Evolutionary conservation across 1,284 basidiomycete genomes (phyloP).

Genomic region (Ustilago nuda): DNA sequence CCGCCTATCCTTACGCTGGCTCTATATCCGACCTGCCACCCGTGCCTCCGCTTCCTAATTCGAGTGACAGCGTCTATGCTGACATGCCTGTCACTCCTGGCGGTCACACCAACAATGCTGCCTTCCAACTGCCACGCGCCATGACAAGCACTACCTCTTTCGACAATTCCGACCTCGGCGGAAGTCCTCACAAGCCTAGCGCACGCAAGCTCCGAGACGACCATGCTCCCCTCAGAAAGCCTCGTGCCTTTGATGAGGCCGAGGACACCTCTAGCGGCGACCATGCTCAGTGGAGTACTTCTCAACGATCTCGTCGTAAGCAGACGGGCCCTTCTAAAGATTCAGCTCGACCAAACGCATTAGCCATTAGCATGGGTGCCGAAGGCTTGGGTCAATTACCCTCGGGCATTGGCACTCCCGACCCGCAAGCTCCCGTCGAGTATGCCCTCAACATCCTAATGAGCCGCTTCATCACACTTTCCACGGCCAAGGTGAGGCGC

Average conservation of each 20-base stretch:
- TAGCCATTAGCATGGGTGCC: slow-evolving; percentile 36
- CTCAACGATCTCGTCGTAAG: slow-evolving; percentile 20
- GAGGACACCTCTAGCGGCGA: slow-evolving; percentile 49
- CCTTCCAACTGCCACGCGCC: slow-evolving; percentile 38
- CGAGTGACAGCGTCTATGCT: slow-evolving; percentile 31
- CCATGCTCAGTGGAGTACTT: slow-evolving; percentile 29
- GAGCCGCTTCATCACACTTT: slow-evolving; percentile 57
- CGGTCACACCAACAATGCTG: slow-evolving; percentile 40
- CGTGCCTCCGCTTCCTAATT: slow-evolving; percentile 48
- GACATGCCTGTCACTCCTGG: slow-evolving; percentile 47
- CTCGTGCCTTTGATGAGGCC: slow-evolving; percentile 21
- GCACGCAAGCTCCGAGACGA: slow-evolving; percentile 34
- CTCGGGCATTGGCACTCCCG: slow-evolving; percentile 45
- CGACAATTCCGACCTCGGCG: slow-evolving; percentile 32
- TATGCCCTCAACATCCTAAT: slow-evolving; percentile 66
- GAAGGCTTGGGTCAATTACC: slow-evolving; percentile 52
- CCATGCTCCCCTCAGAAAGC: slow-evolving; percentile 2
- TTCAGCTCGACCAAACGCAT: slow-evolving; percentile 26
- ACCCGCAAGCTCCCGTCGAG: slow-evolving; percentile 55
- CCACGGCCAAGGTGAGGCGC: slow-evolving; percentile 49
- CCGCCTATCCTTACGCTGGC: slow-evolving; percentile 21
- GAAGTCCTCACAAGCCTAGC: slow-evolving; percentile 30
- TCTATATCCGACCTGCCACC: slow-evolving; percentile 40
- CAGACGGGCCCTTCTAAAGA: slow-evolving; percentile 5
- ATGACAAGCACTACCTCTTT: slow-evolving; percentile 47